These are phyloP conservation scores for Debaryomyces tyrocola DNA, from an alignment of 805 yeast genomes.

Conservation along the genomic window DNA sequence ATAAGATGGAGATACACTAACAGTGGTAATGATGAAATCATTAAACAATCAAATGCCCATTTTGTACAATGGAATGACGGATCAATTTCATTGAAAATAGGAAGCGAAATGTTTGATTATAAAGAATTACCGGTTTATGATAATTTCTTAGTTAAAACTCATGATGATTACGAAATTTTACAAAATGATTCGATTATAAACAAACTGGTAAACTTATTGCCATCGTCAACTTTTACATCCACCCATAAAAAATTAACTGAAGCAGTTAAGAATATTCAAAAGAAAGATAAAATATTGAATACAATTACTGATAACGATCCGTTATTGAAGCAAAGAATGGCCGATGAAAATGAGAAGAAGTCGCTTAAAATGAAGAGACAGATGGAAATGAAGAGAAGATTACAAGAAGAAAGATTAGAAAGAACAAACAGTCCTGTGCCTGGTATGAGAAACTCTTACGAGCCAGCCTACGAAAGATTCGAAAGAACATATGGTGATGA, in stretches of 20 bases:
- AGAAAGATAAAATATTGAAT: constrained; percentile 49
- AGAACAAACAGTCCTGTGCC: constrained; percentile 38
- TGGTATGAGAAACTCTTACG: constrained; percentile 15
- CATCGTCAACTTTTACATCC: constrained; percentile 84
- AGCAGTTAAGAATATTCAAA: constrained; percentile 56
- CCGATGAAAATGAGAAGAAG: constrained; percentile 61
- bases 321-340: constrained; percentile 60
- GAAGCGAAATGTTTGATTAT: constrained; percentile 84
- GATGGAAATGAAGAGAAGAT: constrained; percentile 57
- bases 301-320: constrained; percentile 66
- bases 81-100: constrained; percentile 77
- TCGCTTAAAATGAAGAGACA: constrained; percentile 65
- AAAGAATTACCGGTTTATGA: constrained; percentile 64
- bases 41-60: constrained; percentile 86
- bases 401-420: constrained; percentile 59
- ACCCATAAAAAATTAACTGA: constrained; percentile 80
- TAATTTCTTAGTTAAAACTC: constrained; percentile 68
- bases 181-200: constrained; percentile 65
- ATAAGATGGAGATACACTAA: constrained; percentile 92
- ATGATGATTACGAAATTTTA: constrained; percentile 69
- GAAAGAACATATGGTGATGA: constrained; percentile 36
- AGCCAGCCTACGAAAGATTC: constrained; percentile 39
- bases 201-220: constrained; percentile 73
- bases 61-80: constrained; percentile 96
- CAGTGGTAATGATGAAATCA: constrained; percentile 66